Evolutionary conservation across 495 filamentous ascomycete genomes (phyloP), one percentile per base, ranked within the genome.

Genomic region (Aspergillus olivimuriae): DNA sequence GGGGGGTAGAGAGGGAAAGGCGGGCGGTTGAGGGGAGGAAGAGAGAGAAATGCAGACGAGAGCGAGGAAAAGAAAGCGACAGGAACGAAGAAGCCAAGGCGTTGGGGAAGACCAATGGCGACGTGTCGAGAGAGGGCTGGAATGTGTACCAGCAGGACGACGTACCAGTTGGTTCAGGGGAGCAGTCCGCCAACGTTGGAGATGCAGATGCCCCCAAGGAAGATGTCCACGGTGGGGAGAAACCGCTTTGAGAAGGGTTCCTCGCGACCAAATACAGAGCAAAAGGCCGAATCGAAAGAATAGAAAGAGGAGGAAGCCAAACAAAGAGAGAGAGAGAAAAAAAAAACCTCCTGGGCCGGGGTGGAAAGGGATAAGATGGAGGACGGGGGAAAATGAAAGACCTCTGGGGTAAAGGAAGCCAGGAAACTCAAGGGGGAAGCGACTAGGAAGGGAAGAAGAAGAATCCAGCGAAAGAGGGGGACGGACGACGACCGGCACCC

Each of bases 11-110:
- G n/a, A n/a, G n/a, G n/a, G n/a, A n/a, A n/a, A n/a, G n/a, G n/a
- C n/a, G n/a, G n/a, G n/a, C n/a, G 57, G 48, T 47, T 34, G 23
- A 44, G 39, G 36, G 49, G 43, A 35, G 32, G 34, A 55, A 44
- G 34, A 16, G 20, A 47, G 43, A 47, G 33, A 39, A 39, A 48
- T 44, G 50, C 37, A 45, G 21, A 47, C 37, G 34, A 44, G 41
- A 34, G 41, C 33, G 21, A 41, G 41, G 39, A 42, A 48, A 43
- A 40, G 34, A 43, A 31, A 43, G 45, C 41, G 51, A 52, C 32
- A 55, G 44, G 32, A 51, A 54, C 44, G 49, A 58, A 50, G 39
- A 63, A 47, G 48, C 50, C 51, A 56, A 55, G 43, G 48, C 22
- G 56, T 50, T 44, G 52, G 52, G 34, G 51, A 36, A 47, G 22